A percentile compares a stretch with the other conserved stretches of the same genome.
These are phyloP conservation scores for Hypoxylon sp. DNA, from an alignment of 2,329 filamentous ascomycete species.

Conservation along the genomic window DNA sequence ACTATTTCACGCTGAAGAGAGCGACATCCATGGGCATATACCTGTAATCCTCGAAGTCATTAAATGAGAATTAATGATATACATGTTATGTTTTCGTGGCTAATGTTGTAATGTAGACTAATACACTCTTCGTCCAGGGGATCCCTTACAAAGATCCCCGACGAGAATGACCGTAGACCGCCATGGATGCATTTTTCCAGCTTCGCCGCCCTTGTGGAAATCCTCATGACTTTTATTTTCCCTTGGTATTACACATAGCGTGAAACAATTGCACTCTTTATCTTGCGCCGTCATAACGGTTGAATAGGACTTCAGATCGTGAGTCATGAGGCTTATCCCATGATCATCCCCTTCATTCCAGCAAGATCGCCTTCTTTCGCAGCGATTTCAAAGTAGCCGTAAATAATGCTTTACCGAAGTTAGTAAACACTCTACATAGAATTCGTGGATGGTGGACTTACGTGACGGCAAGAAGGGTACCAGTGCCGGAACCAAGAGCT, in stretches of 20 bases:
- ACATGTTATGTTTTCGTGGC: slow-evolving; percentile 40
- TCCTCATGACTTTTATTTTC: slow-evolving; percentile 49
- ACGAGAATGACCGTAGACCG: slow-evolving; percentile 45
- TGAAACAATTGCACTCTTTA: slow-evolving; percentile 45
- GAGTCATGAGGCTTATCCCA: slow-evolving; percentile 66
- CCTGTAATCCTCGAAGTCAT: background rate
- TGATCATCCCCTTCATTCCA: slow-evolving; percentile 82
- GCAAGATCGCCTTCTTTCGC: slow-evolving; percentile 97
- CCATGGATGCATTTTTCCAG: slow-evolving; percentile 51
- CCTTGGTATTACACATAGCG: slow-evolving; percentile 51
- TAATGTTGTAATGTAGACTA: slow-evolving; percentile 40
- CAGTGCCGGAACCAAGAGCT: slow-evolving; percentile 94
- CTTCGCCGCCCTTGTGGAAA: slow-evolving; percentile 48
- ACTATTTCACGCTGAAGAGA: background rate
- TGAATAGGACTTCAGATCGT: slow-evolving; percentile 28
- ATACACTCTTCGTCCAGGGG: slow-evolving; percentile 41
- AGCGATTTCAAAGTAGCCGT: slow-evolving; percentile 99
- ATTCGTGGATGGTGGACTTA: slow-evolving; percentile 69
- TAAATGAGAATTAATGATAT: slow-evolving; percentile 22
- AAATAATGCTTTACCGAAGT: slow-evolving; percentile 83
- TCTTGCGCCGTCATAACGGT: slow-evolving; percentile 44
- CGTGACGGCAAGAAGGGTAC: slow-evolving; percentile 98
- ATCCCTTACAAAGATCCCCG: slow-evolving; percentile 23
- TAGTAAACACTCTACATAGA: slow-evolving; percentile 52
- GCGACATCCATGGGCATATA: background rate